Percentiles rank a stretch among this genome's conserved stretches.
Conservation (phyloP, 768 basidiomycete genomes). For the Phlebiopsis gigantea region DNA sequence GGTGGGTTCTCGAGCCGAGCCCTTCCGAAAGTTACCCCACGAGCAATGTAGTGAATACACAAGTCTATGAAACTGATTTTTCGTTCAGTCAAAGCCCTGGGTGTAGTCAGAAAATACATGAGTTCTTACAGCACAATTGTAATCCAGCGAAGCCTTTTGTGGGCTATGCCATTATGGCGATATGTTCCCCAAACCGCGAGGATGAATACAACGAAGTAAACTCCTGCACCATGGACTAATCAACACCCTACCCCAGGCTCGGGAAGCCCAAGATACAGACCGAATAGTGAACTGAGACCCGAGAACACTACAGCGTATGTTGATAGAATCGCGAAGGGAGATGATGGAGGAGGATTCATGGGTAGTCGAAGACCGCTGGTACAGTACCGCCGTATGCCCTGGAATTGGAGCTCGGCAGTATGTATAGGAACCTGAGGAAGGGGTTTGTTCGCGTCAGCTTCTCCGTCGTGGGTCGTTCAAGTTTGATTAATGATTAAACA, state of each 20-base stretch:
- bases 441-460: not conserved
- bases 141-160: slow-evolving; percentile 14
- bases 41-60: slow-evolving; percentile 18
- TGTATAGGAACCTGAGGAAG: not conserved
- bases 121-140: slow-evolving; percentile 17
- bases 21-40: slow-evolving; percentile 17
- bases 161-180: not conserved
- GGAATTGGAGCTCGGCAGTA: not conserved
- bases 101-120: not conserved
- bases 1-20: slow-evolving; percentile 13
- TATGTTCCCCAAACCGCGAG: slow-evolving; percentile 20
- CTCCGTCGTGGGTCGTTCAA: not conserved
- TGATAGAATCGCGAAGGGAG: slow-evolving; percentile 3
- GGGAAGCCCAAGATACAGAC: slow-evolving; percentile 1
- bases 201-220: slow-evolving; percentile 19
- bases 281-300: slow-evolving; percentile 7
- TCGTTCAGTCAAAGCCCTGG: not conserved
- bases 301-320: slow-evolving; percentile 5
- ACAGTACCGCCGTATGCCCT: not conserved
- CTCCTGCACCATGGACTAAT: slow-evolving; percentile 6
- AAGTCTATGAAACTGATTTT: slow-evolving; percentile 17
- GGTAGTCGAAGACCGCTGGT: not conserved
- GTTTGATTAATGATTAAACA: no score
- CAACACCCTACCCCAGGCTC: not conserved
- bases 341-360: no score